Conservation (phyloP, 768 basidiomycete species). For the Leccinum fibrillosum region DNA sequence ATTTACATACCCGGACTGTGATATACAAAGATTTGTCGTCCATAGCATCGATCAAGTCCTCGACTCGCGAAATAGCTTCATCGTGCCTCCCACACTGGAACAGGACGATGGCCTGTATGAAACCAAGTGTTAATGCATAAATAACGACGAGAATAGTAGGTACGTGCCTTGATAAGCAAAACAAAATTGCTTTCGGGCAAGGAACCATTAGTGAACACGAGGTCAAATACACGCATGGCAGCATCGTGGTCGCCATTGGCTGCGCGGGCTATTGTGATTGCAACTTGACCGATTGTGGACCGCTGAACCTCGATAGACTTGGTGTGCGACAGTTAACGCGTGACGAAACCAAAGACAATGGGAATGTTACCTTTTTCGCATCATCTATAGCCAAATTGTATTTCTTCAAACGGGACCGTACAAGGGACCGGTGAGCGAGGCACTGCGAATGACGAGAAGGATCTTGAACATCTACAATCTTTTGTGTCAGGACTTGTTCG, state of each 20-base stretch:
- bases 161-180: slow-evolving; percentile 9
- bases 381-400: too few species aligned
- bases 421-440: too few species aligned
- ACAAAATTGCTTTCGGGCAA: slow-evolving; percentile 2
- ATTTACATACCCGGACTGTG: slow-evolving; percentile 2
- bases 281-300: slow-evolving; percentile 11
- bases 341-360: too few species aligned
- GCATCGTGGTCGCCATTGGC: neutral
- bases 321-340: neutral
- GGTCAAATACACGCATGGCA: slow-evolving; percentile 6
- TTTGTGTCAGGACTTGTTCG: too few species aligned
- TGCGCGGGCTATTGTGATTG: neutral
- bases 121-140: neutral
- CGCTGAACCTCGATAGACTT: neutral
- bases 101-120: slow-evolving; percentile 1
- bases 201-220: neutral
- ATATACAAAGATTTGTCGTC: neutral
- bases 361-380: too few species aligned
- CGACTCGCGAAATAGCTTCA: neutral
- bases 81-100: slow-evolving; percentile 5
- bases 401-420: too few species aligned
- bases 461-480: too few species aligned
- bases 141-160: rapidly evolving
- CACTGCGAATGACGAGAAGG: too few species aligned
- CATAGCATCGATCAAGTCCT: neutral